These are phyloP conservation scores for Zostera marina DNA, from an alignment of 116 monocot genomes.

Conservation along the genomic window DNA sequence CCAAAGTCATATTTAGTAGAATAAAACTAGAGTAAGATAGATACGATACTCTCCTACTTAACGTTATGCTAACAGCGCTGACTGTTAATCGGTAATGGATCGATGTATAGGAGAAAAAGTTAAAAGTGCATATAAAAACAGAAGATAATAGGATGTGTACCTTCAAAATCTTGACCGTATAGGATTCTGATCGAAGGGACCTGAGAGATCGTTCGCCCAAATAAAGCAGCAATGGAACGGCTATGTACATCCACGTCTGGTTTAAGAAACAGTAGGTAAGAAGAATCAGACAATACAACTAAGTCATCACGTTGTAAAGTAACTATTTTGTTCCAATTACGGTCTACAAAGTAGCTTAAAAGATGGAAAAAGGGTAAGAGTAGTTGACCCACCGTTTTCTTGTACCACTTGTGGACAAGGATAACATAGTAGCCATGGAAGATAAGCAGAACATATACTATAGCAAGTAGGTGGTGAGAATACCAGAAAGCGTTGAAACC, in stretches of 20 bases:
- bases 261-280: background rate
- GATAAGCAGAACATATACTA: conserved; percentile 62
- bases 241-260: conserved; percentile 88
- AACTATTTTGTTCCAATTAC: too few species aligned
- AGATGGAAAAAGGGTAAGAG: background rate
- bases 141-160: too few species aligned
- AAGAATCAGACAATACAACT: background rate
- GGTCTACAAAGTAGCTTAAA: background rate
- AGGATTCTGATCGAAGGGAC: conserved; percentile 51
- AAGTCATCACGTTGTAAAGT: background rate
- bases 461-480: conserved; percentile 73
- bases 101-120: too few species aligned
- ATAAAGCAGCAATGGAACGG: conserved; percentile 56
- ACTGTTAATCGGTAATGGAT: too few species aligned
- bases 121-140: too few species aligned
- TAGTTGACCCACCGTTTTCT: conserved; percentile 35
- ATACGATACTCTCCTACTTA: too few species aligned
- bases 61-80: too few species aligned
- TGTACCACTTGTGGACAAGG: conserved; percentile 55
- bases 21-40: too few species aligned
- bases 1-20: too few species aligned
- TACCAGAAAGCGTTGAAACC: conserved; percentile 96
- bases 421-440: conserved; percentile 60
- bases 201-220: conserved; percentile 50
- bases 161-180: conserved; percentile 63